Evolutionary conservation across 164 flowering plant genomes (phyloP).

Genomic region (Liquidambar formosana): DNA sequence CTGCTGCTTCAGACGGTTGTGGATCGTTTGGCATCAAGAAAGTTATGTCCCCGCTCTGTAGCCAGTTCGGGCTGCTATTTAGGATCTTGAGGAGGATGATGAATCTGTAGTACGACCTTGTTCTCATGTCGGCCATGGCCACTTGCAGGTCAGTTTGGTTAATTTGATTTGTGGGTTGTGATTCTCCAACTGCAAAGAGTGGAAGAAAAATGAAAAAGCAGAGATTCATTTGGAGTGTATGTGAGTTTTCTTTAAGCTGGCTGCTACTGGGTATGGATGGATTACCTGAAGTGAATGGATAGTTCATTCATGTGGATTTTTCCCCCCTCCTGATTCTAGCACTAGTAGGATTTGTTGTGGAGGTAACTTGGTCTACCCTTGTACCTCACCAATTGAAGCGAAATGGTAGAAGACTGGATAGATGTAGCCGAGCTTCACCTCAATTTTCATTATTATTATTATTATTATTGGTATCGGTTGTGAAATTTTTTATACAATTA

Average conservation of each 20-base stretch:
- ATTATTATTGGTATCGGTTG: no score
- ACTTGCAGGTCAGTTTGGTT: constrained; percentile 24
- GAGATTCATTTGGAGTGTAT: constrained; percentile 4
- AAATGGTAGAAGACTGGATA: no score
- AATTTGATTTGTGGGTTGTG: constrained; percentile 1
- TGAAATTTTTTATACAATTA: no score
- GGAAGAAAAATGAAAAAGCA: constrained; percentile 9
- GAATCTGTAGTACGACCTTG: constrained; percentile 22
- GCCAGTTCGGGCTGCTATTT: not conserved
- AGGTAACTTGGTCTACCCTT: no score
- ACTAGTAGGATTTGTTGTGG: no score
- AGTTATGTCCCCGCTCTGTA: constrained; percentile 9
- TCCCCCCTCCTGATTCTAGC: no score
- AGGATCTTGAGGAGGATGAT: constrained; percentile 27
- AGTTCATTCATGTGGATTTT: no score
- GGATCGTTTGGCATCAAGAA: constrained; percentile 31
- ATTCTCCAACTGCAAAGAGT: not conserved
- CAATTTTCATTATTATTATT: no score
- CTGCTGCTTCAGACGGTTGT: constrained; percentile 8
- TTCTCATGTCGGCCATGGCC: constrained; percentile 30
- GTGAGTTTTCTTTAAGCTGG: not conserved
- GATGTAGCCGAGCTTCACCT: no score
- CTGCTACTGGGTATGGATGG: not conserved
- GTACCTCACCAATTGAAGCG: no score
- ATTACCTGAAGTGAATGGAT: no score